These are phyloP conservation scores for Bisporella sp. DNA, from an alignment of 2,329 filamentous ascomycete species.

Conservation along the genomic window DNA sequence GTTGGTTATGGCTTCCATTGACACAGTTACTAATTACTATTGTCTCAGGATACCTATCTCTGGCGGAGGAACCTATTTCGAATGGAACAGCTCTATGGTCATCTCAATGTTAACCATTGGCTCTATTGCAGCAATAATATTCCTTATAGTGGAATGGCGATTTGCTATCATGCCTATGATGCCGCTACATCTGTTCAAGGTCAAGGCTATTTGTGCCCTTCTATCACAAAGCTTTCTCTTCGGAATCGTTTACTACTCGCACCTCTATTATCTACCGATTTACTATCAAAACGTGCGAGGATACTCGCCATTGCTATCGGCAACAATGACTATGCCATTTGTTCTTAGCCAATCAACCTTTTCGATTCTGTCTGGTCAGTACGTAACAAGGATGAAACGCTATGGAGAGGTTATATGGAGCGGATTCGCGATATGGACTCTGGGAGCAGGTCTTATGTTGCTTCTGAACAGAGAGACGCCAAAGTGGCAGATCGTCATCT, in stretches of 20 bases:
- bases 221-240: constrained; percentile 53
- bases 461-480: constrained; percentile 39
- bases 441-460: constrained; percentile 46
- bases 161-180: constrained; percentile 51
- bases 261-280: no score
- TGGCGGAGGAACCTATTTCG: constrained; percentile 50
- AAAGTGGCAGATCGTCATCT: constrained; percentile 40
- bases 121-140: constrained; percentile 36
- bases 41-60: constrained; percentile 48
- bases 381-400: constrained; percentile 48
- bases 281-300: no score
- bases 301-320: no score
- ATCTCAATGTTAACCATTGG: constrained; percentile 52
- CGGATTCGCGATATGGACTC: constrained; percentile 30
- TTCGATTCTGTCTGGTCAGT: constrained; percentile 45
- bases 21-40: constrained; percentile 38
- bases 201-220: constrained; percentile 44
- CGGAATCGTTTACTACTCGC: constrained; percentile 50
- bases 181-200: constrained; percentile 48
- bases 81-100: constrained; percentile 48
- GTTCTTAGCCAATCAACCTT: constrained; percentile 38
- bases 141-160: constrained; percentile 49
- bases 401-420: constrained; percentile 52
- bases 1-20: no score
- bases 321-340: constrained; percentile 39